Conservation (phyloP, 768 basidiomycete genomes). For the Cystobasidiopsis lactophilus region DNA sequence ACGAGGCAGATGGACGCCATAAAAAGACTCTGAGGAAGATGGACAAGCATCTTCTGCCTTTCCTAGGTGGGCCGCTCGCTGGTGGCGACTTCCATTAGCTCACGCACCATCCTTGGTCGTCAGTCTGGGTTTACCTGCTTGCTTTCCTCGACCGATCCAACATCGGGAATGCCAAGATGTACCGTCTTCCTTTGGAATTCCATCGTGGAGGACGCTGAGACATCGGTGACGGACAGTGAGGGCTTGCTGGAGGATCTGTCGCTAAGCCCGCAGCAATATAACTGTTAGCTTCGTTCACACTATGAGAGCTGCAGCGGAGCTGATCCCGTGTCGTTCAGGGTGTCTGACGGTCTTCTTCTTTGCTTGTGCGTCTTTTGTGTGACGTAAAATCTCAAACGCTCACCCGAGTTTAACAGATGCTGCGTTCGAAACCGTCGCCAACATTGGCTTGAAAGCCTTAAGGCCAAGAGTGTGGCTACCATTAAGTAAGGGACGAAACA, state of each 20-base stretch:
- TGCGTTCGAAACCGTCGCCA: constrained; percentile 4
- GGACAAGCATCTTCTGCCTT: constrained; percentile 1
- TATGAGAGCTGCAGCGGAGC: too few relatives aligned
- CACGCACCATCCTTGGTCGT: background rate
- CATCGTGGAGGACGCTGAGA: too few relatives aligned
- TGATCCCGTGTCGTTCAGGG: too few relatives aligned
- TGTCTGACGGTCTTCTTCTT: background rate
- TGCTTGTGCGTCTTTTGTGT: background rate
- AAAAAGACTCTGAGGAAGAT: background rate
- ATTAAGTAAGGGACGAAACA: too few relatives aligned
- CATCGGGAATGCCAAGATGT: too few relatives aligned
- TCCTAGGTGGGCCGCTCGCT: constrained; percentile 3
- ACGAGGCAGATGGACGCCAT: background rate
- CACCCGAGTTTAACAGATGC: background rate
- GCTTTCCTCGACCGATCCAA: background rate
- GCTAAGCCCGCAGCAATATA: constrained; percentile 3
- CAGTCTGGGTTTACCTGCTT: background rate
- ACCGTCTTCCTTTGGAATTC: too few relatives aligned
- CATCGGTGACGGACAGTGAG: constrained; percentile 4
- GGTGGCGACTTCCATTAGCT: background rate
- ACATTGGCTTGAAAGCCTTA: constrained; percentile 3
- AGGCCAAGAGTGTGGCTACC: constrained; percentile 5
- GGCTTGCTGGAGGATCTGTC: constrained; percentile 4
- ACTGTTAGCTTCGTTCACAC: background rate
- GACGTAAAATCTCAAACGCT: too few relatives aligned